Evolutionary conservation across 2,329 filamentous ascomycete genomes (phyloP).

Genomic region (Penicillium decumbens): DNA sequence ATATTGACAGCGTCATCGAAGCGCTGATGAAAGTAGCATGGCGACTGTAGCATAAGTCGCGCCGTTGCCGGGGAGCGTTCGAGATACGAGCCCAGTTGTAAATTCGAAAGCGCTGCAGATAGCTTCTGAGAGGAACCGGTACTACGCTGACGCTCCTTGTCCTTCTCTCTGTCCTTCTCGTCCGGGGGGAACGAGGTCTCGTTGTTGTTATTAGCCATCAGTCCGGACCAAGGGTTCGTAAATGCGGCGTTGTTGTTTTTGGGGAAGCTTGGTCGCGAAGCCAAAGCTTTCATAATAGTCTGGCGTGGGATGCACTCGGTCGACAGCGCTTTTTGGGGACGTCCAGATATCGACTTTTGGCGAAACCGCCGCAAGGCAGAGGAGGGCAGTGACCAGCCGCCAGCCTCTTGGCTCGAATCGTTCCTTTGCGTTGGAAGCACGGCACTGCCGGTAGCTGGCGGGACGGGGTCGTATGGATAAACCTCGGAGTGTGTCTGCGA

Average conservation of each 20-base stretch:
- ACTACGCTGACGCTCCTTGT: constrained; percentile 38
- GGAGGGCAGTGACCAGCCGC: constrained; percentile 24
- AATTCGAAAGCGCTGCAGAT: constrained; percentile 53
- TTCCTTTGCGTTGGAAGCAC: constrained; percentile 19
- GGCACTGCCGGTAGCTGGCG: constrained; percentile 18
- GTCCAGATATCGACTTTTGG: constrained; percentile 30
- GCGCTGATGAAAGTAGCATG: constrained; percentile 95
- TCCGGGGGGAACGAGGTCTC: constrained; percentile 13
- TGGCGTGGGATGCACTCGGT: constrained; percentile 68
- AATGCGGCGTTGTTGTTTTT: constrained; percentile 54
- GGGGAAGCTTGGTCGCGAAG: constrained; percentile 55
- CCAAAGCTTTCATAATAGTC: constrained; percentile 76
- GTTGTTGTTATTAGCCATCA: constrained; percentile 46
- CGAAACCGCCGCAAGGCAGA: constrained; percentile 35
- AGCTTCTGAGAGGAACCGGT: constrained; percentile 57
- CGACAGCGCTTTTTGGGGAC: constrained; percentile 51
- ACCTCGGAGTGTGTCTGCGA: constrained; percentile 38
- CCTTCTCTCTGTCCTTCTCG: constrained; percentile 11
- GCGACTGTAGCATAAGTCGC: constrained; percentile 71
- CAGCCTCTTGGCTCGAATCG: constrained; percentile 23
- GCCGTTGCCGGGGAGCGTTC: constrained; percentile 44
- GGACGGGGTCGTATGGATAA: constrained; percentile 19
- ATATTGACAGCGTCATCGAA: constrained; percentile 97
- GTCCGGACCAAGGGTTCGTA: constrained; percentile 55
- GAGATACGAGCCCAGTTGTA: constrained; percentile 44